A percentile compares a stretch with the other conserved stretches of the same genome.
These are phyloP conservation scores for Telfairia occidentalis DNA, from an alignment of 331 rosid genomes.

Conservation along the genomic window DNA sequence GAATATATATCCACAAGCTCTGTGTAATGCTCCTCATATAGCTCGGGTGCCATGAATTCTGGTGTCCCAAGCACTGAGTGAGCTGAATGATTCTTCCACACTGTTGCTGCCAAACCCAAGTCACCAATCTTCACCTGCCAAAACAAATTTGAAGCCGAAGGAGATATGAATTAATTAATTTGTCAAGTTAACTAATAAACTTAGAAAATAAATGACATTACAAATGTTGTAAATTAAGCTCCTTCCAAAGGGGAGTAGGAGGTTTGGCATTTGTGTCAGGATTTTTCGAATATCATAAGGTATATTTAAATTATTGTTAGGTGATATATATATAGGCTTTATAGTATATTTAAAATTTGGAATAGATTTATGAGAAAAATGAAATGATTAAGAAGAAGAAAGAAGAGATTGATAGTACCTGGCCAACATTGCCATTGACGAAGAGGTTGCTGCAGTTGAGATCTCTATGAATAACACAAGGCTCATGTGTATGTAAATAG, in stretches of 20 bases:
- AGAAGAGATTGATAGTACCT: no score
- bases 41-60: conserved; percentile 30
- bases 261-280: no score
- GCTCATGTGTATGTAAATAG: conserved; percentile 18
- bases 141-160: neutral
- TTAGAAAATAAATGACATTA: neutral
- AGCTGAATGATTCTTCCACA: conserved; percentile 9
- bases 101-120: conserved; percentile 21
- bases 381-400: no score
- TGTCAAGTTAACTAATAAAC: no score
- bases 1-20: conserved; percentile 27
- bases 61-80: conserved; percentile 24
- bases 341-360: no score
- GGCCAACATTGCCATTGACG: conserved; percentile 22
- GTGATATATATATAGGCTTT: no score
- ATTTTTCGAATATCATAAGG: no score
- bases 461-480: conserved; percentile 25
- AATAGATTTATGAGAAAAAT: no score
- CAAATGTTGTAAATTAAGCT: no score
- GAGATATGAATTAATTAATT: no score
- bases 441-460: conserved; percentile 26
- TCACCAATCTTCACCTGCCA: conserved; percentile 25
- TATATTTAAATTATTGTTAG: no score
- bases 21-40: conserved; percentile 25
- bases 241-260: no score